These are phyloP conservation scores for Colletotrichum cuscutae DNA, from an alignment of 2,329 filamentous ascomycete genomes.

Conservation along the genomic window DNA sequence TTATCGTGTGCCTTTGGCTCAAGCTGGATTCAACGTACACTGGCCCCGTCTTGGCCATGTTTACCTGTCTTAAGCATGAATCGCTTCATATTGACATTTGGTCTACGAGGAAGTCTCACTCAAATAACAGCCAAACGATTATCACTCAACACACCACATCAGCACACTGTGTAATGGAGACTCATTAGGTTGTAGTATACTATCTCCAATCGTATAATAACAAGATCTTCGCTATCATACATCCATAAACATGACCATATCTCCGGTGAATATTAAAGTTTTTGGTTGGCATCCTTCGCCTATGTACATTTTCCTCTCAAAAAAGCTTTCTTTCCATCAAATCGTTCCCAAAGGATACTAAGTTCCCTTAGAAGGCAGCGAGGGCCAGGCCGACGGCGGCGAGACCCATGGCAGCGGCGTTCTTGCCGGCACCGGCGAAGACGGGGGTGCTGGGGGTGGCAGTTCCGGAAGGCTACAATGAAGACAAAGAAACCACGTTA, in stretches of 20 bases:
- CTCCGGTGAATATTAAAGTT: slow-evolving; percentile 3
- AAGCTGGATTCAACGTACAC: no score
- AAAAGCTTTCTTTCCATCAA: neutral
- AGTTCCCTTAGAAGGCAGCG: slow-evolving; percentile 10
- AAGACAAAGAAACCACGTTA: neutral
- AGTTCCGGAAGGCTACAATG: slow-evolving; percentile 20
- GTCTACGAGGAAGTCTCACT: no score
- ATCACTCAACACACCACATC: neutral
- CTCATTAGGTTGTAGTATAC: slow-evolving; percentile 17
- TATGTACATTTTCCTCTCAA: slow-evolving; percentile 9
- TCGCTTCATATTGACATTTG: no score
- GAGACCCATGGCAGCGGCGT: slow-evolving; percentile 13
- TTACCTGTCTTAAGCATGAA: no score
- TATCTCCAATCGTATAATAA: slow-evolving; percentile 21
- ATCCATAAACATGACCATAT: slow-evolving; percentile 7
- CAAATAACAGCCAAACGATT: no score
- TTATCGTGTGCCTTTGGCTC: no score
- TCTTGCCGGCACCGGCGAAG: slow-evolving; percentile 27
- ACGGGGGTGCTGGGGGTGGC: slow-evolving; percentile 15
- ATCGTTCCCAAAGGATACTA: neutral
- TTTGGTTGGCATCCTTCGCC: neutral
- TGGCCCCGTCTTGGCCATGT: no score
- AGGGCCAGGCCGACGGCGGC: slow-evolving; percentile 14
- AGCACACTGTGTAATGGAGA: neutral
- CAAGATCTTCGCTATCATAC: slow-evolving; percentile 19